Base-by-base conservation (phyloP, 2,329 filamentous ascomycete species). In the Chaetomiaceae sp. region DNA sequence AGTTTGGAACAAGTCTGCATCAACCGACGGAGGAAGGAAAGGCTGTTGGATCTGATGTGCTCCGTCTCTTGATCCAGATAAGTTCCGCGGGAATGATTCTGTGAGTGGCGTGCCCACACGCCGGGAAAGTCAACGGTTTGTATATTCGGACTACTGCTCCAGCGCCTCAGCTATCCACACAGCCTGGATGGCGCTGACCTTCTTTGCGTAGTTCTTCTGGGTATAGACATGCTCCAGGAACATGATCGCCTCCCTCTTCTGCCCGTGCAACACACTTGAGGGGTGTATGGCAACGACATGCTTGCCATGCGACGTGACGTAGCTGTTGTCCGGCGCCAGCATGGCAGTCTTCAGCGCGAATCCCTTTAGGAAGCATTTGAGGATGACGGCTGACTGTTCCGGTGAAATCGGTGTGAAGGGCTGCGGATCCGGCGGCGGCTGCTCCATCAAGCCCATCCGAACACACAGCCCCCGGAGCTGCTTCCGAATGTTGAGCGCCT, bases 191-290 rank as follows among this genome's bases (percentile, higher is more conserved):
- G 75, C 76, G 66, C 80, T 84, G 55, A 85, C 82, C 66, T 82
- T 85, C 65, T 84, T 85, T 0, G 79, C 83, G 55, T 85, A 86
- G 61, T 81, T 85, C 69, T 83, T 84, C 50, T 77, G 77, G 1
- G 83, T 87, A 61, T 80, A 86, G 0, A 86, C 81, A 59, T 86
- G 80, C 59, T 87, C 83, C 9, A 86, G 65, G 57, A 85, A 87
- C 82, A 87, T 83, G 64, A 87, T 84, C 4, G 82, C 82, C 67
- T 85, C 82, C 60, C 75, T 77, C 68, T 84, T 85, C 61, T 78
- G 75, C 0, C 83, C 82, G 58, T 84, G 80, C 44, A 86, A 61
- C 0, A 83, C 79, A 59, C 83, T 86, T 0, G 80, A 76, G 0
- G 83, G 83, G 60, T 87, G 83, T 17, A 86, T 79, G 0, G 79